Evolutionary conservation across 306 rosid species (phyloP).

Genomic region (Myrica gale): DNA sequence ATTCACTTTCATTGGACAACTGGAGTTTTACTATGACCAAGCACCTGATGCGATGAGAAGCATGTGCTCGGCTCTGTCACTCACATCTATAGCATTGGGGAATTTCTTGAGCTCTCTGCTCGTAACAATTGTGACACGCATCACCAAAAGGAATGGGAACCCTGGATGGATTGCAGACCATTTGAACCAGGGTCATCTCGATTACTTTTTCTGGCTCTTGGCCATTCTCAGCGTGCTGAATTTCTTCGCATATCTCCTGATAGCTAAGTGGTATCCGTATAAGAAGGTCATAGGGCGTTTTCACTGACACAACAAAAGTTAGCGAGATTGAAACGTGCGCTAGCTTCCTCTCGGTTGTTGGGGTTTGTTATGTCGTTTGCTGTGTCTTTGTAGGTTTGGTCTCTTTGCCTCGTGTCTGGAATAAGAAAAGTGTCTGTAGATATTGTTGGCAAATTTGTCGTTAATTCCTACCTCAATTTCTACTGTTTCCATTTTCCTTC

Average conservation of each 20-base stretch:
- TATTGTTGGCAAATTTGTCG: background rate
- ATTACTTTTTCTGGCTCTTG: slow-evolving; percentile 71
- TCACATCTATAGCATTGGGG: slow-evolving; percentile 63
- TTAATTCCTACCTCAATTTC: background rate
- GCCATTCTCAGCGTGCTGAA: slow-evolving; percentile 59
- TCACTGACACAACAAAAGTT: background rate
- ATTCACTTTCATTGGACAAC: slow-evolving; percentile 58
- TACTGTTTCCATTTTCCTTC: background rate
- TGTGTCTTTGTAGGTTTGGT: background rate
- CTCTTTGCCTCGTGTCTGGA: background rate
- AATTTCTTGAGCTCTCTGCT: slow-evolving; percentile 72
- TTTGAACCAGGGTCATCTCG: slow-evolving; percentile 81
- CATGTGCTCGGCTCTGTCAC: slow-evolving; percentile 70
- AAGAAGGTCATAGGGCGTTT: slow-evolving; percentile 43
- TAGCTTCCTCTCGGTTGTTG: background rate
- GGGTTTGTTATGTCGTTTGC: background rate
- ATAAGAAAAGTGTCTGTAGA: background rate
- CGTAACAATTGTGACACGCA: slow-evolving; percentile 54
- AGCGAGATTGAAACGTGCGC: background rate
- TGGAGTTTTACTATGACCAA: slow-evolving; percentile 71
- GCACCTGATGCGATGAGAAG: slow-evolving; percentile 95
- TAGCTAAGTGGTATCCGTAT: slow-evolving; percentile 62
- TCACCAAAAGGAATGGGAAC: slow-evolving; percentile 53
- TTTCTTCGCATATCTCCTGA: slow-evolving; percentile 53
- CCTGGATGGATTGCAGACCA: slow-evolving; percentile 88